Percentiles rank a stretch among this genome's conserved stretches.
Conservation (phyloP, 768 basidiomycete species). For the Kwoniella mangroviensis region DNA sequence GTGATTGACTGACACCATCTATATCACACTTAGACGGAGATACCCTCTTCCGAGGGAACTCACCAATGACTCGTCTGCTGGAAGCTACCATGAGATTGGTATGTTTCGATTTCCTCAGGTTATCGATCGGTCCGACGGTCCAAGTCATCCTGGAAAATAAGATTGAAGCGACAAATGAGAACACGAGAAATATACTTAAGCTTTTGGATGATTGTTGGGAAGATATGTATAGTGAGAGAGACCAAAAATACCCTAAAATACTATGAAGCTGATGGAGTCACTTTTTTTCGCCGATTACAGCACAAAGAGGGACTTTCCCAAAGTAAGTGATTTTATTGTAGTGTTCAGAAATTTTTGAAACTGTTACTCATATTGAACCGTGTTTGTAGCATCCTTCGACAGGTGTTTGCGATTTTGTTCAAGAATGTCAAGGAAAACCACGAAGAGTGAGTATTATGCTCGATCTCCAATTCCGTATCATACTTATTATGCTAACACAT, state of each 20-base stretch:
- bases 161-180: slow-evolving; percentile 12
- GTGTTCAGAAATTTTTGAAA: neutral
- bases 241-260: neutral
- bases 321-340: slow-evolving; percentile 12
- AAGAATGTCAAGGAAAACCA: slow-evolving; percentile 26
- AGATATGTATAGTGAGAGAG: slow-evolving; percentile 29
- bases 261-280: neutral
- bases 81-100: slow-evolving; percentile 31
- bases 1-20: no score
- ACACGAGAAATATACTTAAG: slow-evolving; percentile 4
- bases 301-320: slow-evolving; percentile 23
- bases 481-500: neutral
- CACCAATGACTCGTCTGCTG: slow-evolving; percentile 29
- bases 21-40: slow-evolving; percentile 15
- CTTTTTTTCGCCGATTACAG: neutral
- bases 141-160: slow-evolving; percentile 6
- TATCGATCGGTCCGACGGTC: slow-evolving; percentile 25
- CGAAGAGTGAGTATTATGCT: neutral
- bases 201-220: slow-evolving; percentile 24
- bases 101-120: slow-evolving; percentile 19
- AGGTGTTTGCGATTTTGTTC: slow-evolving; percentile 22
- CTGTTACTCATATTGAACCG: no score
- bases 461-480: neutral
- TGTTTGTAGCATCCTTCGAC: slow-evolving; percentile 18
- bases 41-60: slow-evolving; percentile 31